phyloP scores from a whole-genome alignment of 805 yeast species.

The Ogataea nakhonphanomensis region DNA sequence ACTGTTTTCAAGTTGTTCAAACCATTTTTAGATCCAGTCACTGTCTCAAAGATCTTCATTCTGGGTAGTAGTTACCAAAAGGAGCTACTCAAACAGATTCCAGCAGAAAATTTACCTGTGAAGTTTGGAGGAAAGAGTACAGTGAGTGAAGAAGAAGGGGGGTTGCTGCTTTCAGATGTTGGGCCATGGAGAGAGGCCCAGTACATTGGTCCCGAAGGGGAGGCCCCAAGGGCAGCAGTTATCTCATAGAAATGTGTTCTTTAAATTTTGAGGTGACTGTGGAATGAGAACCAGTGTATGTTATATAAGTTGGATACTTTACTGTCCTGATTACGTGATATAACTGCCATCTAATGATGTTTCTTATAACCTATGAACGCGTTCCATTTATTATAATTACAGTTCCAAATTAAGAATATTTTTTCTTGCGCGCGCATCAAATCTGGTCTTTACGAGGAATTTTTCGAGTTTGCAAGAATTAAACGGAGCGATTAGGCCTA shows the following conservation, averaged over 20 bases:
- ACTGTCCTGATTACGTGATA: no score
- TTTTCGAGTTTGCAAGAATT: no score
- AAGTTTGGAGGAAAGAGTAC: conserved; percentile 86
- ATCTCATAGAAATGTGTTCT: no score
- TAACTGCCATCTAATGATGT: no score
- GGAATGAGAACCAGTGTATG: no score
- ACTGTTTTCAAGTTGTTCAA: conserved; percentile 89
- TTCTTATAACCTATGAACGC: no score
- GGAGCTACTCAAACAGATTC: conserved; percentile 87
- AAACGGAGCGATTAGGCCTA: not conserved
- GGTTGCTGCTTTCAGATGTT: conserved; percentile 79
- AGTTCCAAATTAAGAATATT: no score
- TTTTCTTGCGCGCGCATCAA: not conserved
- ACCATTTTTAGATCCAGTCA: conserved; percentile 95
- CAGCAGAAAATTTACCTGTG: conserved; percentile 84
- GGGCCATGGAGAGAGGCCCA: conserved; percentile 97
- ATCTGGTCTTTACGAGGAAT: not conserved
- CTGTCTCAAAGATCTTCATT: conserved; percentile 91
- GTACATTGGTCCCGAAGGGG: conserved; percentile 93
- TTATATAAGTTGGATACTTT: no score
- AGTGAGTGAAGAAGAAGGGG: conserved; percentile 66
- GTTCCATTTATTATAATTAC: no score
- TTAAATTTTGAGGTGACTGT: no score
- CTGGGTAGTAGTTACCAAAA: conserved; percentile 74
- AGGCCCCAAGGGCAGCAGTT: conserved; percentile 61